These are phyloP conservation scores for Cyanodermella asteris DNA, from an alignment of 2,329 filamentous ascomycete genomes.

Conservation along the genomic window DNA sequence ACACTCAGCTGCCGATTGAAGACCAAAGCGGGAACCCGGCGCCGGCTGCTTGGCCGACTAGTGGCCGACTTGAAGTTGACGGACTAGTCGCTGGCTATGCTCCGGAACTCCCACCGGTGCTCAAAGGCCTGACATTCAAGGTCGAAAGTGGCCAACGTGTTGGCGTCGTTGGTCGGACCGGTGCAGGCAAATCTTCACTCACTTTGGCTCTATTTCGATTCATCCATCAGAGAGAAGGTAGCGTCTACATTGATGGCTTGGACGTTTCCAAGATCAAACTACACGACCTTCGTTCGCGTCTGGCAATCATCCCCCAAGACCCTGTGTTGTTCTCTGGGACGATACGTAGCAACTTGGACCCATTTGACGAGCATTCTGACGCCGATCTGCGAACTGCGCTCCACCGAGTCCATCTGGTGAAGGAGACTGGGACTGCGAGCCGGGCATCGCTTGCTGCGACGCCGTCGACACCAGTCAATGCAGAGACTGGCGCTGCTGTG, in stretches of 20 bases:
- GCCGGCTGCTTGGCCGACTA: slow-evolving; percentile 52
- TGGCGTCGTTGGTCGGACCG: slow-evolving; percentile 58
- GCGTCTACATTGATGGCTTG: slow-evolving; percentile 47
- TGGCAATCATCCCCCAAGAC: slow-evolving; percentile 68
- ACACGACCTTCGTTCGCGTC: slow-evolving; percentile 45
- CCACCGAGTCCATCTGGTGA: slow-evolving; percentile 44
- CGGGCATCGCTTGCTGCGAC: slow-evolving; percentile 17
- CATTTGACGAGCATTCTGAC: slow-evolving; percentile 49
- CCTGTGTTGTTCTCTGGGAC: slow-evolving; percentile 66
- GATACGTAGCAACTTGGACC: slow-evolving; percentile 53
- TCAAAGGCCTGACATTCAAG: slow-evolving; percentile 46
- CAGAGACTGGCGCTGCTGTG: not conserved
- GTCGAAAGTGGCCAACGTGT: slow-evolving; percentile 46
- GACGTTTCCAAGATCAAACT: slow-evolving; percentile 53
- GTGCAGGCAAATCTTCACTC: slow-evolving; percentile 55
- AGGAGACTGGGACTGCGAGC: no score
- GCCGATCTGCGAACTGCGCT: slow-evolving; percentile 47
- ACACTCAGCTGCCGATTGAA: slow-evolving; percentile 46
- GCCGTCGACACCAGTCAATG: slow-evolving; percentile 1
- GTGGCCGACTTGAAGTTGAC: slow-evolving; percentile 50
- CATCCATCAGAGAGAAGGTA: slow-evolving; percentile 44
- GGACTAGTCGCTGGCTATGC: slow-evolving; percentile 54
- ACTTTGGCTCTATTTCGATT: slow-evolving; percentile 61
- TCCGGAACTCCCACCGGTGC: slow-evolving; percentile 44
- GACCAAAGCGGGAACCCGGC: slow-evolving; percentile 34